Evolutionary conservation across 2,329 filamentous ascomycete species (phyloP), one percentile per base, ranked within the genome.

Genomic region (Cladophialophora yegresii): DNA sequence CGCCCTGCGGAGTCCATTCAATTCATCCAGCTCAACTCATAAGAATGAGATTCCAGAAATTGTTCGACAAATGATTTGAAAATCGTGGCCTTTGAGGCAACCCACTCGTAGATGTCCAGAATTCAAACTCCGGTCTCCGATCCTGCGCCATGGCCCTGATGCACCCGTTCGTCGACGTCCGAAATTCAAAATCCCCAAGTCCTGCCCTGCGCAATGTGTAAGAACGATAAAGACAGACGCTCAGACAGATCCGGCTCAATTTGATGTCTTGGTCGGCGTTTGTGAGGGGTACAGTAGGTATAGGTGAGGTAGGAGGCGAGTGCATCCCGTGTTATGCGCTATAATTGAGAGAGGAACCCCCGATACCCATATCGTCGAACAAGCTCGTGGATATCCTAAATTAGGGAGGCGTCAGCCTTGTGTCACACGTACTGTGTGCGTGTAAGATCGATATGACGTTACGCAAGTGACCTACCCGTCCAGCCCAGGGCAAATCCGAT

Each of bases 331-430:
- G 23, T 20, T 54, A 10, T 54, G 4, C 12, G 1, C 5, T 7
- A 32, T 12, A 16, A 28, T 22, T 40, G 13, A 10, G n/a, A 40
- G 13, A 45, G 26, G 10, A 53, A 47, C 30, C n/a, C n/a, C n/a
- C 33, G 47, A 32, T 64, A 64, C 13, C 62, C 62, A 51, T 55
- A 64, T 49, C 45, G 51, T 26, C 33, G 40, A 33, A 64, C 58
- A 20, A 64, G 26, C 13, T 56, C 40, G 9, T 32, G 43, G 4
- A 64, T 26, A 33, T 57, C 45, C 30, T 61, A 12, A 20, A 43
- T 33, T 4, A 45, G 22, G 20, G 47, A 51, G 28, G 3, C 9
- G 26, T 54, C n/a, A 30, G 51, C 28, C 28, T 28, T 49, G 28
- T 22, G n/a, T 43, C 36, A 43, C 16, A 43, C 26, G 26, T 43